Base-by-base conservation (phyloP, 1,284 basidiomycete species). In the Rhizopogon parksii region DNA sequence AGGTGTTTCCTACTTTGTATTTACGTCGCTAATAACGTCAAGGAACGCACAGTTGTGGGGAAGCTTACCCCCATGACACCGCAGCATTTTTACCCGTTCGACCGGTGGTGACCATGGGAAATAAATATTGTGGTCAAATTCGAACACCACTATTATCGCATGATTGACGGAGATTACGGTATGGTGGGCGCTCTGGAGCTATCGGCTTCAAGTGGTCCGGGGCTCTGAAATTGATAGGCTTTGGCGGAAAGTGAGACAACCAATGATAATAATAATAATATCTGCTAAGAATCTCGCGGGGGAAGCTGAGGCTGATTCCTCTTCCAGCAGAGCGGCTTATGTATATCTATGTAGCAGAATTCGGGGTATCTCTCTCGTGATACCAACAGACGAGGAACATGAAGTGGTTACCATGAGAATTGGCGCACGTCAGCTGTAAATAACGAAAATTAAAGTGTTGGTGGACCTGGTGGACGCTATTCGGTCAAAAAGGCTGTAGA, bases 121-220 rank as follows among this genome's bases (percentile, higher is more conserved):
- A 38, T 53, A 19, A 21, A 39, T 30, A 30, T 25, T 6, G 11
- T 43, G 40, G 27, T 27, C 9, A 17, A 43, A 43, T 19, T 30
- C n/a, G 34, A 15, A 36, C 34, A 14, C 15, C 6, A 12, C 40
- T 30, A 30, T 9, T 25, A 6, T 52, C 51, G 53, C 54, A 49
- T 58, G 30, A 43, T 54, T 51, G 40, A 61, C 64, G 64, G 64
- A 69, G 64, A 66, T 66, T 66, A 65, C 64, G 64, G 64, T 63
- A 62, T 54, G 65, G 37, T 53, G 53, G n/a, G 51, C 46, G 52
- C 40, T 40, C 49, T 55, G 64, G 63, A 52, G 63, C 64, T 65
- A 66, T 53, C 66, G 65, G 56, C 53, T 30, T 47, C 40, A 34
- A 27, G 15, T 27, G 15, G 40, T 27, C 9, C 25, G 25, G 40